These are phyloP conservation scores for Bipolaris zeicola DNA, from an alignment of 2,329 filamentous ascomycete species.

Conservation along the genomic window DNA sequence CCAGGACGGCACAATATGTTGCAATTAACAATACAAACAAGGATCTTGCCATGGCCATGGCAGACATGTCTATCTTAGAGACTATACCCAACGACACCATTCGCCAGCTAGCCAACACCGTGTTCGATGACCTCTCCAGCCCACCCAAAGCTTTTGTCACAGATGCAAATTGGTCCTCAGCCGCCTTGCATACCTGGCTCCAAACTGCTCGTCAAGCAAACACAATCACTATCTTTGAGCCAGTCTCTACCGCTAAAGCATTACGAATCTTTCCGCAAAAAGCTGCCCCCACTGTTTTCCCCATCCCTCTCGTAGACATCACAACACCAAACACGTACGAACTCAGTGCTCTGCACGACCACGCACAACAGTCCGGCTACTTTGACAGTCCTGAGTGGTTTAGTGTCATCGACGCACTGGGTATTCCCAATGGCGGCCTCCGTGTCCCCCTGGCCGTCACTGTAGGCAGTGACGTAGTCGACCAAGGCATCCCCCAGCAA, in stretches of 20 bases:
- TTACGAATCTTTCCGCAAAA: conserved; percentile 68
- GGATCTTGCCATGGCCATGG: conserved; percentile 89
- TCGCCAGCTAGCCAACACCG: conserved; percentile 17
- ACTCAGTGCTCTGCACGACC: conserved; percentile 75
- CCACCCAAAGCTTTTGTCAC: conserved; percentile 77
- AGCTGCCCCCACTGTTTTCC: conserved; percentile 67
- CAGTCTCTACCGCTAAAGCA: conserved; percentile 83
- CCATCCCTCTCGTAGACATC: conserved; percentile 68
- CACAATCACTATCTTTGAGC: conserved; percentile 74
- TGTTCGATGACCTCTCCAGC: conserved; percentile 16
- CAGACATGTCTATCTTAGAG: conserved; percentile 87
- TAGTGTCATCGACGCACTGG: conserved; percentile 75
- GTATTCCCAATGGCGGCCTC: conserved; percentile 71
- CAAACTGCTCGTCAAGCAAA: conserved; percentile 57
- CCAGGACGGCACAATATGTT: conserved; percentile 86
- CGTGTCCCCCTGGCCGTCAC: conserved; percentile 72
- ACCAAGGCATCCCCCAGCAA: conserved; percentile 82
- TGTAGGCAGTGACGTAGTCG: conserved; percentile 71
- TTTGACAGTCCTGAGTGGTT: conserved; percentile 80
- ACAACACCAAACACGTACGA: conserved; percentile 85
- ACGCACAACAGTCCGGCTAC: conserved; percentile 69
- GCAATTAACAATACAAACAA: conserved; percentile 84
- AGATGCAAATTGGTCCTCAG: conserved; percentile 82
- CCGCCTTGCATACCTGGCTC: conserved; percentile 71
- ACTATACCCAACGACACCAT: conserved; percentile 40